phyloP scores from a whole-genome alignment of 2,329 filamentous ascomycete species.

The Zymoseptoria tritici region DNA sequence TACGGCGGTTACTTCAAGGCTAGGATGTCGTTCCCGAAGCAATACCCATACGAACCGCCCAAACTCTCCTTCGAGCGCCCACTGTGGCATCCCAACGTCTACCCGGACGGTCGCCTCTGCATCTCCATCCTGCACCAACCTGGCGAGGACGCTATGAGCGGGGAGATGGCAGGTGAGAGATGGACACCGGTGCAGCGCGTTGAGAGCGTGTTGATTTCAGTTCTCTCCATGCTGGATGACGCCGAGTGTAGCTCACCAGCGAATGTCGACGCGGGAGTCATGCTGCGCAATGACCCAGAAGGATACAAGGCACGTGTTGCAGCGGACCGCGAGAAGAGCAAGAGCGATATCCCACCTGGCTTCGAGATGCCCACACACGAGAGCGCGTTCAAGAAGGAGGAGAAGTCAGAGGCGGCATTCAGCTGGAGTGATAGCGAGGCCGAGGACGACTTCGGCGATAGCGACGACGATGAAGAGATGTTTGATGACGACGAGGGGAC shows the following conservation, averaged over 20 bases:
- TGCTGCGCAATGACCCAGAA: slow-evolving; percentile 66
- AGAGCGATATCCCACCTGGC: slow-evolving; percentile 68
- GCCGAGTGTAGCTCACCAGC: slow-evolving; percentile 89
- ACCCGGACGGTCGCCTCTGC: slow-evolving; percentile 81
- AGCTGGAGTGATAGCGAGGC: slow-evolving; percentile 52
- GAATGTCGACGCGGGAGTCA: slow-evolving; percentile 86
- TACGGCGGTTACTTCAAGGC: slow-evolving; percentile 91
- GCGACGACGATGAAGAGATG: slow-evolving; percentile 51
- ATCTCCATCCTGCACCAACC: slow-evolving; percentile 94
- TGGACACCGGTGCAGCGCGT: slow-evolving; percentile 93
- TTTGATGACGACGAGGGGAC: slow-evolving; percentile 53
- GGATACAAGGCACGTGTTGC: slow-evolving; percentile 64
- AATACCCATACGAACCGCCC: slow-evolving; percentile 87
- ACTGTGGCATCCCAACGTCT: slow-evolving; percentile 90
- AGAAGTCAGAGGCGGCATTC: slow-evolving; percentile 56
- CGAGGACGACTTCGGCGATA: slow-evolving; percentile 70
- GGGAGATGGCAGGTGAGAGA: slow-evolving; percentile 80
- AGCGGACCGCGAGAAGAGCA: slow-evolving; percentile 64
- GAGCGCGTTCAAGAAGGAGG: slow-evolving; percentile 52
- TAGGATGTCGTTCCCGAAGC: slow-evolving; percentile 75
- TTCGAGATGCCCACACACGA: slow-evolving; percentile 74
- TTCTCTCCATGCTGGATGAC: slow-evolving; percentile 85
- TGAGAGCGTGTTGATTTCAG: slow-evolving; percentile 87
- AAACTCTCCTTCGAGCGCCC: slow-evolving; percentile 76
- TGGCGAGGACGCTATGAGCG: slow-evolving; percentile 87